Conservation (phyloP, 257 asterid genomes). For the Solanum paucissectum region DNA sequence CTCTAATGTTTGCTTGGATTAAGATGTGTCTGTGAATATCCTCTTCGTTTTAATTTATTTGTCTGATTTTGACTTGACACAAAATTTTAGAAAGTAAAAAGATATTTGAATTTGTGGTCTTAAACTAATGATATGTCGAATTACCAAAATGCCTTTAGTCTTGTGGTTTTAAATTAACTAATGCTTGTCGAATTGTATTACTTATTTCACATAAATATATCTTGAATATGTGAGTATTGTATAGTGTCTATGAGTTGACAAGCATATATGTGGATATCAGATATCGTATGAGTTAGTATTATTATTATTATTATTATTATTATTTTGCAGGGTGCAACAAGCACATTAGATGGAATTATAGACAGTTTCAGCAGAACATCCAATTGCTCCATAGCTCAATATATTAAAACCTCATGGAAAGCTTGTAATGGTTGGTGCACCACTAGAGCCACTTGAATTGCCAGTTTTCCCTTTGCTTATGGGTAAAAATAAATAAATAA, state of each 20-base stretch:
- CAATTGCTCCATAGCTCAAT: slow-evolving; percentile 6
- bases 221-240: background rate
- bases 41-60: background rate
- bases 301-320: background rate
- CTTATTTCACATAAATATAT: background rate
- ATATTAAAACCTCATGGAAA: slow-evolving; percentile 20
- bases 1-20: background rate
- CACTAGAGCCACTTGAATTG: slow-evolving; percentile 14
- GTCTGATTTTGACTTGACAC: background rate
- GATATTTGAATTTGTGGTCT: background rate
- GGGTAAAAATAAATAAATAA: background rate
- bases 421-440: slow-evolving; percentile 20
- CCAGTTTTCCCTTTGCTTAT: slow-evolving; percentile 11
- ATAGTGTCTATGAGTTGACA: background rate
- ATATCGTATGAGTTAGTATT: background rate
- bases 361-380: slow-evolving; percentile 26
- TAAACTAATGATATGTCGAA: background rate
- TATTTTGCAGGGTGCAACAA: slow-evolving; percentile 7
- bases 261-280: background rate
- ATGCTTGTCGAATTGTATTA: background rate
- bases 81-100: background rate
- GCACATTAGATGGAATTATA: slow-evolving; percentile 25
- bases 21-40: background rate
- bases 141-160: background rate
- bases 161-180: background rate